Base-by-base conservation (phyloP, 2,329 filamentous ascomycete genomes). In the Ophiostoma pallidulum region DNA sequence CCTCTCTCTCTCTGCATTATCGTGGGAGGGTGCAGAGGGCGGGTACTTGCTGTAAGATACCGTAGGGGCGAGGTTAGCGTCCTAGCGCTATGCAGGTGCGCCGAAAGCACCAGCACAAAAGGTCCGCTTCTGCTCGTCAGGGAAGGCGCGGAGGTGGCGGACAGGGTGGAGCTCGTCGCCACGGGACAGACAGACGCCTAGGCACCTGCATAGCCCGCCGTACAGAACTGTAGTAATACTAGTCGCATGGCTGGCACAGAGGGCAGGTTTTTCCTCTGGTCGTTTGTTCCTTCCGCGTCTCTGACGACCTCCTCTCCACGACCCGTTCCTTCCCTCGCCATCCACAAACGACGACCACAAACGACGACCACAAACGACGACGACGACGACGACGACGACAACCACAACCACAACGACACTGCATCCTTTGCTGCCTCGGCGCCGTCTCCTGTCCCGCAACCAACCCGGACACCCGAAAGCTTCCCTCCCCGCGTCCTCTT, bases 71-170 rank as follows among this genome's bases (percentile, higher is more conserved):
- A 41, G 16, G 14, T 19, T 43, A 43, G 41, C 31, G 20, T 43
- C 22, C 36, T 36, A 44, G 41, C 41, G 41, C 41, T 20, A 44
- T 36, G 32, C 41, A 36, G 22, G 31, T 29, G 12, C 32, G 10
- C 41, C 24, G 31, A n/a, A n/a, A n/a, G n/a, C 19, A 36, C 19
- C 32, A 36, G 31, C 26, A 32, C 41, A 32, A 31, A 22, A 43
- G 35, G 41, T 31, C n/a, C n/a, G n/a, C n/a, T n/a, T n/a, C n/a
- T n/a, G n/a, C n/a, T n/a, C n/a, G n/a, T n/a, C n/a, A n/a, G n/a
- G 43, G 26, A 13, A 28, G 12, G 44, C 44, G 47, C 47, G 47
- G 47, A 40, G 41, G 47, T 44, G 47, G 47, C 47, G 47, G 47
- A 44, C 33, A 40, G 41, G 37, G 47, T 44, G 47, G 47, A 29